A percentile compares a stretch with the other conserved stretches of the same genome.
These are phyloP conservation scores for Galerina sulciceps DNA, from an alignment of 768 basidiomycete genomes.

Conservation along the genomic window DNA sequence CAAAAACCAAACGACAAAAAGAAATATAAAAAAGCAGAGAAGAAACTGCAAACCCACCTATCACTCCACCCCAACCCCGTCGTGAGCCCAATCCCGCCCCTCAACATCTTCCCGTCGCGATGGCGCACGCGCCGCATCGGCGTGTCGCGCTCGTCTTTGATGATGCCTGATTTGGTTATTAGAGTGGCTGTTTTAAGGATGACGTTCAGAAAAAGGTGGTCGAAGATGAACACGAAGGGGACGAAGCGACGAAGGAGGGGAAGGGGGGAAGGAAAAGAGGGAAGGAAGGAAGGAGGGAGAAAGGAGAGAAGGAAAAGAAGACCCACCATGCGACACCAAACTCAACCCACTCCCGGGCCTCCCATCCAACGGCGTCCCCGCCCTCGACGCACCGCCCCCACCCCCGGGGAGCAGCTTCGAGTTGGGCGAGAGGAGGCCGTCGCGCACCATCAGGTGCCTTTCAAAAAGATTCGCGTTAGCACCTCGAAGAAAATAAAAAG, in stretches of 20 bases:
- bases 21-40: constrained; percentile 16
- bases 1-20: not conserved
- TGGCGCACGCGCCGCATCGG: constrained; percentile 59
- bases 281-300: too few species aligned
- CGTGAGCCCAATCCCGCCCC: constrained; percentile 70
- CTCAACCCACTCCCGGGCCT: constrained; percentile 40
- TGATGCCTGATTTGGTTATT: constrained; percentile 41
- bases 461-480: not conserved
- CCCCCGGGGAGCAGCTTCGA: constrained; percentile 59
- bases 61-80: constrained; percentile 80
- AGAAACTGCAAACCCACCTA: too few species aligned
- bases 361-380: constrained; percentile 25
- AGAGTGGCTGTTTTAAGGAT: constrained; percentile 19
- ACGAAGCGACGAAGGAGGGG: not conserved
- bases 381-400: constrained; percentile 24
- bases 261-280: too few species aligned
- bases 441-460: constrained; percentile 68
- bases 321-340: constrained; percentile 37
- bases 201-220: not conserved
- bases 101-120: constrained; percentile 59
- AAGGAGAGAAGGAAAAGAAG: not conserved
- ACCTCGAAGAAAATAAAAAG: not conserved
- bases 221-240: constrained; percentile 2
- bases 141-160: constrained; percentile 64
- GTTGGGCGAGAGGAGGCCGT: constrained; percentile 67